Evolutionary conservation across 331 rosid species (phyloP), one percentile per base, ranked within the genome.

Genomic region (Quercus tomentella): DNA sequence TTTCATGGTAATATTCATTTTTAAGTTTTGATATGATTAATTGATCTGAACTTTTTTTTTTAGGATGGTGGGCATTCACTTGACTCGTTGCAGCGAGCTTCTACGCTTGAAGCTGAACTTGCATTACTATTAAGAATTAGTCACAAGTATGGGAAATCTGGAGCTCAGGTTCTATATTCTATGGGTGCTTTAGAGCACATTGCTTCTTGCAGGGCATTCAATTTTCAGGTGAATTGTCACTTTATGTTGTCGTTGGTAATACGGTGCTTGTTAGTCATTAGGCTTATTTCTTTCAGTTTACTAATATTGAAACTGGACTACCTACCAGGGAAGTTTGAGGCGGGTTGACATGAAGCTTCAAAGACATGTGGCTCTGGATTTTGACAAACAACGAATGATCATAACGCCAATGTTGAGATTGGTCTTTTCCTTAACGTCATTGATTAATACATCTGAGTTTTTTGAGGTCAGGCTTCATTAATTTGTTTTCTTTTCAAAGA

Each of bases 81-180:
- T 43, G 92, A 89, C 73, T 88, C 97, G 0, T 82, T 95, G 89
- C 98, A 93, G 89, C 90, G 94, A 81, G 93, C 94, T 51, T 91
- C 89, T 79, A 88, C 96, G 4, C 92, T 95, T 28, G 98, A 91
- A 86, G 97, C 98, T 77, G 97, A 93, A 72, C 94, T 95, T 41
- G 94, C 96, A 84, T 84, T 93, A 76, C 83, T 95, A 58, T 84
- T 93, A 52, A 85, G 99, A 84, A 87, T 91, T 61, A 90, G 96
- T 82, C 90, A 95, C 89, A 90, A 88, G 66, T 95, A 95, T 71
- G 97, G 99, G 76, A 95, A 95, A 82, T 88, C 92, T 79, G 99
- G 99, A 79, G 96, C 96, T 57, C 97, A 90, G 84, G 94, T 93
- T 72, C 87, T 95, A 52, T 88, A 90, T 68, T 91, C 99, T 81